Conservation (phyloP, 2,329 filamentous ascomycete species). For the Sporothrix schenckii region DNA sequence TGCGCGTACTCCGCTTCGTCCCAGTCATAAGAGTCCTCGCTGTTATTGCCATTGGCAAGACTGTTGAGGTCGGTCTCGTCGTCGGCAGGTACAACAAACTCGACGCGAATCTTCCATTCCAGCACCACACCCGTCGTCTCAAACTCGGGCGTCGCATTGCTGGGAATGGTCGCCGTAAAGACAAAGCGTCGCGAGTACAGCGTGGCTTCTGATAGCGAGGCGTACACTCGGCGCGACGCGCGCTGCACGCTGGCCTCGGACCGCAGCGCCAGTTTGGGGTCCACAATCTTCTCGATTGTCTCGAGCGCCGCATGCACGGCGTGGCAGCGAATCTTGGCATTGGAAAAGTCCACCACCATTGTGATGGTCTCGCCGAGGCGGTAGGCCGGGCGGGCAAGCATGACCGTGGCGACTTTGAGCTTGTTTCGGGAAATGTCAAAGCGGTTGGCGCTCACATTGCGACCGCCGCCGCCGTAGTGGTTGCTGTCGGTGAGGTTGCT, state of each 20-base stretch:
- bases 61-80: conserved; percentile 39
- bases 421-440: conserved; percentile 95
- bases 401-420: conserved; percentile 86
- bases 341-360: conserved; percentile 80
- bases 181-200: conserved; percentile 77
- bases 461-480: conserved; percentile 14
- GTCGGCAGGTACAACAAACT: conserved; percentile 77
- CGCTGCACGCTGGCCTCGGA: conserved; percentile 84
- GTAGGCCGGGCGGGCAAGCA: conserved; percentile 85
- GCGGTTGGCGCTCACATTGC: conserved; percentile 75
- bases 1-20: conserved; percentile 27
- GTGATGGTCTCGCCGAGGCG: conserved; percentile 85
- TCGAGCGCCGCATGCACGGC: conserved; percentile 83
- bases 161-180: conserved; percentile 82
- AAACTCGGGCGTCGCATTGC: conserved; percentile 84
- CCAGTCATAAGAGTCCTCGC: conserved; percentile 28
- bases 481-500: conserved; percentile 65
- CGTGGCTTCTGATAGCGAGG: conserved; percentile 76
- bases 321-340: conserved; percentile 79
- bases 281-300: conserved; percentile 82
- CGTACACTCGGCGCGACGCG: conserved; percentile 81
- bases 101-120: conserved; percentile 85
- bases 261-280: conserved; percentile 76
- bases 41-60: conserved; percentile 43
- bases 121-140: conserved; percentile 85